Evolutionary conservation across 2,329 filamentous ascomycete species (phyloP).

Genomic region (Septoria petroselini): DNA sequence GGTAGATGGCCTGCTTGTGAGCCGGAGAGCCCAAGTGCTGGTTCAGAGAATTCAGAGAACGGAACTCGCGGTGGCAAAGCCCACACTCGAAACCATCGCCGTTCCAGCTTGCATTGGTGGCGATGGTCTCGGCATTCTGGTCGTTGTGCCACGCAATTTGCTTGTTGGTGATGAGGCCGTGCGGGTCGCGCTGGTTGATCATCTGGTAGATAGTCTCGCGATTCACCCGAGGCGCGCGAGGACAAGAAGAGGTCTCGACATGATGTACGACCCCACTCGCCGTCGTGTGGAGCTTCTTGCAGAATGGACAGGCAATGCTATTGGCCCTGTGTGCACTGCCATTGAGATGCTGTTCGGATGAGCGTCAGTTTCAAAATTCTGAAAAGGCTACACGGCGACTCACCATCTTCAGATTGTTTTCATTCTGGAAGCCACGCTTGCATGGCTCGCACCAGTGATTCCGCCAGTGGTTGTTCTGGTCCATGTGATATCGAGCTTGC

Average conservation of each 20-base stretch:
- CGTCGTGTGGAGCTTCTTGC: constrained; percentile 46
- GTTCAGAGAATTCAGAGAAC: constrained; percentile 41
- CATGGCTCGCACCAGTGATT: constrained; percentile 36
- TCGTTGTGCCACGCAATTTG: constrained; percentile 48
- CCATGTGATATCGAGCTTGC: constrained; percentile 34
- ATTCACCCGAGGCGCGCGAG: constrained; percentile 45
- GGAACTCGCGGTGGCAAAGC: constrained; percentile 52
- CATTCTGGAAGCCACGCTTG: constrained; percentile 34
- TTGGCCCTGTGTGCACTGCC: constrained; percentile 51
- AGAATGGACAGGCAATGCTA: constrained; percentile 56
- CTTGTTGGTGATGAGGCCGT: constrained; percentile 52
- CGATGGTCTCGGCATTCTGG: constrained; percentile 36
- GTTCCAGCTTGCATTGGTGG: constrained; percentile 48
- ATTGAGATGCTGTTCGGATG: constrained; percentile 51
- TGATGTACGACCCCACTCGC: constrained; percentile 57
- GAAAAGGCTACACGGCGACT: too few species aligned
- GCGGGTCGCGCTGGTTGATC: constrained; percentile 48
- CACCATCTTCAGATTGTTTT: constrained; percentile 33
- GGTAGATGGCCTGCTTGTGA: constrained; percentile 50
- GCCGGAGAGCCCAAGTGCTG: constrained; percentile 54
- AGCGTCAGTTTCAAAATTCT: too few species aligned
- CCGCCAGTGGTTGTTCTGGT: constrained; percentile 29
- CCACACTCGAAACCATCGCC: constrained; percentile 52
- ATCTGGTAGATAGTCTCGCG: constrained; percentile 49
- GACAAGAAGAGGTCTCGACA: constrained; percentile 56